A percentile compares a stretch with the other conserved stretches of the same genome.
Evolutionary conservation across 768 basidiomycete genomes (phyloP).

Genomic region (Albatrellus ellisii): DNA sequence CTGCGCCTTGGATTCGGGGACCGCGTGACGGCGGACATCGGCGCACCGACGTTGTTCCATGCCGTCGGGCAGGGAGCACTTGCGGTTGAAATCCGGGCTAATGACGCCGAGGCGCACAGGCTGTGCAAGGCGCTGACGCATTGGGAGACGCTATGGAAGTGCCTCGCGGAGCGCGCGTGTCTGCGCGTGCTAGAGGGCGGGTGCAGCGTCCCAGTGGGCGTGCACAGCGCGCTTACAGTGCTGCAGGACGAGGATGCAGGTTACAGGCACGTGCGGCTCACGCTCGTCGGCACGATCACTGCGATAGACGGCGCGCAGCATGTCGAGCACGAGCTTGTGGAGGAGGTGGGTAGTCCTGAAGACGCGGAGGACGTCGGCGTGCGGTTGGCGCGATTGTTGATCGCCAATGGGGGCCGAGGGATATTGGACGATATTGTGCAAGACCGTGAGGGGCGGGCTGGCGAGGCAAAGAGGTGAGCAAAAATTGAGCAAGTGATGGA

Average conservation of each 20-base stretch:
- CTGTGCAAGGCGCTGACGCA: conserved; percentile 63
- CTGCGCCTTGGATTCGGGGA: conserved; percentile 62
- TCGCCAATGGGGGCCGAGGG: conserved; percentile 56
- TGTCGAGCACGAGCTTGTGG: conserved; percentile 49
- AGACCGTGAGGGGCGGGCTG: conserved; percentile 41
- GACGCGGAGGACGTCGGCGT: conserved; percentile 63
- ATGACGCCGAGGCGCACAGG: conserved; percentile 45
- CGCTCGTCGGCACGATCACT: conserved; percentile 74
- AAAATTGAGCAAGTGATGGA: conserved; percentile 12
- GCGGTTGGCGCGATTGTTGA: conserved; percentile 48
- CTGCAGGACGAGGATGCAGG: neutral
- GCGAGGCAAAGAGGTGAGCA: conserved; percentile 20
- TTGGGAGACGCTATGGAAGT: conserved; percentile 62
- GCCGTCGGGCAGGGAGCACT: conserved; percentile 95
- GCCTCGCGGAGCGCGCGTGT: conserved; percentile 78
- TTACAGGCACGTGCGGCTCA: conserved; percentile 24
- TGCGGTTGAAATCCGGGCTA: conserved; percentile 67
- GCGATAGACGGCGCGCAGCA: conserved; percentile 62
- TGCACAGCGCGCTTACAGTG: conserved; percentile 35
- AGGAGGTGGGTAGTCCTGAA: conserved; percentile 33
- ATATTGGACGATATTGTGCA: conserved; percentile 78
- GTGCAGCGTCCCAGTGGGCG: conserved; percentile 93
- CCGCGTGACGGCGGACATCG: conserved; percentile 65
- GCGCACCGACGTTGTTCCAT: conserved; percentile 63
- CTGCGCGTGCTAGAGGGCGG: conserved; percentile 90